Evolutionary conservation across 805 yeast species (phyloP).

Genomic region (Candida lessepsii): DNA sequence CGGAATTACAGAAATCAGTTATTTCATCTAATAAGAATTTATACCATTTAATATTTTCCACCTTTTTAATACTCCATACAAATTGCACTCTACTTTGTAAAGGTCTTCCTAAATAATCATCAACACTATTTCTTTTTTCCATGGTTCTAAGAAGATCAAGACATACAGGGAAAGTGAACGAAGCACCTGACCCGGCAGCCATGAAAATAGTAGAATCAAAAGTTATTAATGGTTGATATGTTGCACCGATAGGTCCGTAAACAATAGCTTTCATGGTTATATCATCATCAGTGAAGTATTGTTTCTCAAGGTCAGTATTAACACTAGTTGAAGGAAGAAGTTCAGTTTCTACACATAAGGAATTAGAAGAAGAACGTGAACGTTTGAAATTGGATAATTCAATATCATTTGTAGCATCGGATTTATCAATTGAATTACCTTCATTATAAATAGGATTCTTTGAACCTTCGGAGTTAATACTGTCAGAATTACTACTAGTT

Average conservation of each 20-base stretch:
- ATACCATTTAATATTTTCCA: conserved; percentile 35
- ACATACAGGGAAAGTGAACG: conserved; percentile 47
- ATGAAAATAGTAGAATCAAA: conserved; percentile 42
- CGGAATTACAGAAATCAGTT: conserved; percentile 21
- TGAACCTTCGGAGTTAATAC: not conserved
- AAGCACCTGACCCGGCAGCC: conserved; percentile 47
- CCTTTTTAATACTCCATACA: conserved; percentile 31
- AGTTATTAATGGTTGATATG: conserved; percentile 37
- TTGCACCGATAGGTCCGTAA: conserved; percentile 49
- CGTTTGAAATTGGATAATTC: not conserved
- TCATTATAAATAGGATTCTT: too few relatives aligned
- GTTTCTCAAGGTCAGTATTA: not conserved
- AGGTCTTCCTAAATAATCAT: conserved; percentile 37
- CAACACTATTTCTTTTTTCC: conserved; percentile 21
- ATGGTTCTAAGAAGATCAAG: conserved; percentile 36
- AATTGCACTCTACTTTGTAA: conserved; percentile 23
- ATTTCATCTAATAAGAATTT: conserved; percentile 32
- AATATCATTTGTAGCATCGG: too few relatives aligned
- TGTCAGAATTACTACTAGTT: not conserved
- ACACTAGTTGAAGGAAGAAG: conserved; percentile 9
- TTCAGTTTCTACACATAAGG: conserved; percentile 13
- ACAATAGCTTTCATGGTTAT: conserved; percentile 34
- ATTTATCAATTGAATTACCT: too few relatives aligned
- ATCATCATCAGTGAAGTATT: conserved; percentile 5
- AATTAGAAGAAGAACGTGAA: conserved; percentile 1